Evolutionary conservation across 257 asterid genomes (phyloP).

Genomic region (Rauvolfia tetraphylla): DNA sequence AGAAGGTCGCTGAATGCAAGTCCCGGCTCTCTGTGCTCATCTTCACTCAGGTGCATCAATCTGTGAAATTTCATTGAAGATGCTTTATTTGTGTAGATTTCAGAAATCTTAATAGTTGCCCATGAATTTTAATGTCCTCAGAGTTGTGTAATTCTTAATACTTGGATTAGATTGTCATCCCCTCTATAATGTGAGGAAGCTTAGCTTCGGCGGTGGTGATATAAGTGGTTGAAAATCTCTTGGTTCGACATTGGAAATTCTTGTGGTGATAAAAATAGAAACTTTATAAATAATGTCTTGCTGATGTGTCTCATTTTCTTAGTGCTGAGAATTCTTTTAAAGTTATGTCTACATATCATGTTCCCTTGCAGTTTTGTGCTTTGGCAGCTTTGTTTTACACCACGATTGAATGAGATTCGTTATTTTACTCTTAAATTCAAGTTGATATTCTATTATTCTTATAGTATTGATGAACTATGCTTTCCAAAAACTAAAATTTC

Average conservation of each 20-base stretch:
- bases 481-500: not conserved
- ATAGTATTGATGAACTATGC: not conserved
- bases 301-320: not conserved
- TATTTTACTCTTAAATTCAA: not conserved
- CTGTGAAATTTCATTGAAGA: not conserved
- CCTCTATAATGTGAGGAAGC: not conserved
- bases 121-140: not conserved
- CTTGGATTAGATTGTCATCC: not conserved
- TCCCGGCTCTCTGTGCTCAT: slow-evolving; percentile 55
- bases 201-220: not conserved
- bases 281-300: not conserved
- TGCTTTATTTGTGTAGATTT: not conserved
- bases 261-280: not conserved
- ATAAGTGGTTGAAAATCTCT: not conserved
- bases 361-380: not conserved
- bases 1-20: slow-evolving; percentile 70
- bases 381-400: not conserved
- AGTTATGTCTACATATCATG: not conserved
- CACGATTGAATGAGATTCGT: not conserved
- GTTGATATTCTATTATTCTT: not conserved
- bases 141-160: too few species aligned
- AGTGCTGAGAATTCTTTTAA: not conserved
- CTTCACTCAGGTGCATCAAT: slow-evolving; percentile 50
- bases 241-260: not conserved
- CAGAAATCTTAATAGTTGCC: too few species aligned